phyloP scores from a whole-genome alignment of 257 asterid species.

The Solanum bulbocastanum region DNA sequence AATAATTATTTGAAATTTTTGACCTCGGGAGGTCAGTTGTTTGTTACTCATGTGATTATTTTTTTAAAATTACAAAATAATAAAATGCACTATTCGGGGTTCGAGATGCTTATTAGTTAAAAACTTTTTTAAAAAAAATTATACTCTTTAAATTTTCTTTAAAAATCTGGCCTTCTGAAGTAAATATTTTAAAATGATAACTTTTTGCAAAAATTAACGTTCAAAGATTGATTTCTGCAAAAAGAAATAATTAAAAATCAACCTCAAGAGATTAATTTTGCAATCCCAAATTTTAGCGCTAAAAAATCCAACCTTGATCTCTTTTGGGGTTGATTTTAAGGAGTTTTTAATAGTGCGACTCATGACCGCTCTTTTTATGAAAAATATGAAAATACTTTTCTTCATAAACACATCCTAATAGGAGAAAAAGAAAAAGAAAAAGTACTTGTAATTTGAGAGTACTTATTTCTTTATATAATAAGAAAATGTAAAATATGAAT shows the following conservation, averaged over 20 bases:
- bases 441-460: background rate
- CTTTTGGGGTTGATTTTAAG: background rate
- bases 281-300: too few species aligned
- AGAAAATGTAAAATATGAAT: background rate
- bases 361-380: background rate
- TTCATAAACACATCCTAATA: background rate
- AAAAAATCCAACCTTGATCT: too few species aligned
- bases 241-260: too few species aligned
- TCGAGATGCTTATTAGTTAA: background rate
- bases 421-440: background rate
- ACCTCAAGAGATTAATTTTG: background rate
- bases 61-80: too few species aligned
- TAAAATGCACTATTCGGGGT: background rate
- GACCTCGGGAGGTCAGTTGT: too few species aligned
- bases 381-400: too few species aligned
- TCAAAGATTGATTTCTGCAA: background rate
- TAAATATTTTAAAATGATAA: background rate
- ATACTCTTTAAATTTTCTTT: background rate
- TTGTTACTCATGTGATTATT: too few species aligned
- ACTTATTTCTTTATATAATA: background rate
- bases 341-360: background rate
- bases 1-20: too few species aligned
- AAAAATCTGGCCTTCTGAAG: background rate
- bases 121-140: too few species aligned
- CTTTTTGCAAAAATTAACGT: too few species aligned